Evolutionary conservation across 1,284 basidiomycete species (phyloP), one percentile per base, ranked within the genome.

Genomic region (Malassezia nana): DNA sequence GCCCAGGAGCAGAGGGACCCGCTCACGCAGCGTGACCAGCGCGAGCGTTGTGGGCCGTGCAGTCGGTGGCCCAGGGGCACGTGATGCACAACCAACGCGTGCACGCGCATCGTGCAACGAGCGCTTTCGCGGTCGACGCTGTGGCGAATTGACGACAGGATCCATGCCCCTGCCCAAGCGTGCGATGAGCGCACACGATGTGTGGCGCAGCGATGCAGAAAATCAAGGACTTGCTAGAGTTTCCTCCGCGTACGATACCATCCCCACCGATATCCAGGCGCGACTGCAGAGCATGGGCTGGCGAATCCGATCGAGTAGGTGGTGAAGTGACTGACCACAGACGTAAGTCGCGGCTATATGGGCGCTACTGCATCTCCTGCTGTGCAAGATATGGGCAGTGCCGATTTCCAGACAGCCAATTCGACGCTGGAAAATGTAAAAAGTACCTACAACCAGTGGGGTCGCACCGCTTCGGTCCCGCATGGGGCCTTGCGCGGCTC

Each of bases 231-330:
- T 56, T 6, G 29, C 48, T 2, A 48, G 54, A 7, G 42, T 42
- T 6, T 56, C 43, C 3, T 51, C 48, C 10, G 46, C 50, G 16
- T 56, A 56, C 32, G 29, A 44, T 6, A 7, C 16, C n/a, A 56
- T 56, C 13, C 44, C 54, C 3, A n/a, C 16, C 20, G 54, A 56
- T 29, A 33, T 56, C 6, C 54, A 51, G 30, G 22, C 31, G 4
- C 48, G 49, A 9, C 44, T 56, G 22, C 54, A 56, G 24, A 50
- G 48, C 16, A 56, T 56, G 54, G 46, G 54, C 49, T 56, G 54
- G 54, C 54, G 54, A 6, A 56, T 56, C 18, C 54, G 54, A 9
- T 44, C 54, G 13, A 56, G 54, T 56, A 33, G 16, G 54, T 56
- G 6, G 9, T 16, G 18, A 15, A 26, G 12, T 31, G 12, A 45